Conservation (phyloP, 2,329 filamentous ascomycete species). For the Microdochium trichocladiopsis region DNA sequence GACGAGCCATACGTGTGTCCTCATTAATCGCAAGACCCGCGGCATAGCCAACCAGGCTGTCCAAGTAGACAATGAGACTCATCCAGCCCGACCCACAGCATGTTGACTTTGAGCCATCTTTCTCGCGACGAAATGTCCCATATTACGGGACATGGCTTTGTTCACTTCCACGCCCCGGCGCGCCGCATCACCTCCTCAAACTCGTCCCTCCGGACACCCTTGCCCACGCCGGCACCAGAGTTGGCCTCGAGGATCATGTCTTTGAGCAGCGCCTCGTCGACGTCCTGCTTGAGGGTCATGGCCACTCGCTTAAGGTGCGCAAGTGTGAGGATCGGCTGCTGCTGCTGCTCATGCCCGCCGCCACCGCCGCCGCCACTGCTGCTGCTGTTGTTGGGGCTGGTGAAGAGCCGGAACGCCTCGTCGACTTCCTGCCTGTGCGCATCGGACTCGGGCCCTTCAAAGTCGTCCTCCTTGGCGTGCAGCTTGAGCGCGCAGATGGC, state of each 20-base stretch:
- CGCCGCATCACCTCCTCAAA: conserved; percentile 82
- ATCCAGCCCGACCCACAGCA: no score
- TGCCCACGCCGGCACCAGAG: conserved; percentile 63
- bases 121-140: no score
- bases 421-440: conserved; percentile 62
- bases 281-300: conserved; percentile 73
- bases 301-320: conserved; percentile 73
- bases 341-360: conserved; percentile 3
- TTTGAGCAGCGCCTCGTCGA: conserved; percentile 73
- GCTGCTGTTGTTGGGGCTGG: conserved; percentile 33
- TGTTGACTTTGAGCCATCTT: no score
- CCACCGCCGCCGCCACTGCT: conserved; percentile 6
- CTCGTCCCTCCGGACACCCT: conserved; percentile 69
- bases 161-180: conserved; percentile 74
- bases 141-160: no score
- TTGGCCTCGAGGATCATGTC: conserved; percentile 97
- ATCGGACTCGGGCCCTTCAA: conserved; percentile 31
- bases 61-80: no score
- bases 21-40: no score
- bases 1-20: no score
- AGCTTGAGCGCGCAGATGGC: conserved; percentile 84
- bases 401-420: conserved; percentile 78
- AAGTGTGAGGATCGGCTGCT: conserved; percentile 61
- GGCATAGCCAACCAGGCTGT: no score
- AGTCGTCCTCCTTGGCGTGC: conserved; percentile 48